Evolutionary conservation across 129 eudicot genomes (phyloP), one percentile per base, ranked within the genome.

Genomic region (Flaveria sonorensis): DNA sequence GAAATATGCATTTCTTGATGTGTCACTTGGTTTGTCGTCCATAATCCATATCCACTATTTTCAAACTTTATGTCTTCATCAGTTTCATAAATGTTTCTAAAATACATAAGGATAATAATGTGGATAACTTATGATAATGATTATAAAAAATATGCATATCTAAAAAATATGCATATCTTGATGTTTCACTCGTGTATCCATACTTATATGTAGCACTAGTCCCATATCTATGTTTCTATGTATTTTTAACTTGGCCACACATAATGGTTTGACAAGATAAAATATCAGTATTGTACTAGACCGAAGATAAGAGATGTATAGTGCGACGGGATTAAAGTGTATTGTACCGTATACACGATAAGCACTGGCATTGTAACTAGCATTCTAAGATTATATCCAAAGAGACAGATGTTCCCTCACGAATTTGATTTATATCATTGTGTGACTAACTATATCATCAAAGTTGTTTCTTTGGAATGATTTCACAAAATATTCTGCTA

Each of bases 161-260:
- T 48, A 14, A 48, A 13, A 48, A 14, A 11, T 10, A 48, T 48
- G 42, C 51, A 32, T 51, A 14, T 51, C 20, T 48, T 65, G 51
- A 65, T 50, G 80, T 48, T 40, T 28, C 63, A 19, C 73, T 64
- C 51, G 18, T 50, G 51, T 48, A 39, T 65, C 42, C 30, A 43
- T 28, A 43, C 7, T 15, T 20, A 23, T 11, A 43, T 5, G n/a
- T 56, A 36, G 40, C 40, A 36, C 8, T 36, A 36, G 23, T 10
- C 3, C 16, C 13, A 7, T 45, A 45, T 45, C 13, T 11, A 45
- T 11, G 12, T 8, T 55, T 19, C 11, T 19, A 55, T n/a, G 2
- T 55, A 55, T 18, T 20, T 56, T 6, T 56, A 19, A 56, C 62
- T 56, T 56, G 28, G 6, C 30, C 1, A 18, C 24, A 56, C 62